Evolutionary conservation across 441 rosid species (phyloP).

Genomic region (Bruguiera hainesii): DNA sequence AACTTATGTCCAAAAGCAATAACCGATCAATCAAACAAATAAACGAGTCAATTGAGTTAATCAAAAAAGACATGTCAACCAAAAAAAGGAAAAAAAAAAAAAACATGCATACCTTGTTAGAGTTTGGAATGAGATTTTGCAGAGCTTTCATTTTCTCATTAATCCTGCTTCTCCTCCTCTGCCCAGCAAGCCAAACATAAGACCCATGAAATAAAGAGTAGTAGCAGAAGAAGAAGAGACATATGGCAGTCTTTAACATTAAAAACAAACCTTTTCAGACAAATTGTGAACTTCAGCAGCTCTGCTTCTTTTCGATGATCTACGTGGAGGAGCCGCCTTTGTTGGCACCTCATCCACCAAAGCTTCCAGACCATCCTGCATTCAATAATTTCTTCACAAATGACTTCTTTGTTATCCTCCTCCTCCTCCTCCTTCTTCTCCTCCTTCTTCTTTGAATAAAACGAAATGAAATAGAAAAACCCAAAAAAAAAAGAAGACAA

Average conservation of each 20-base stretch:
- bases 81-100: neutral
- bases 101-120: constrained; percentile 57
- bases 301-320: constrained; percentile 65
- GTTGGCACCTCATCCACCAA: constrained; percentile 46
- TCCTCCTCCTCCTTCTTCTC: too few species aligned
- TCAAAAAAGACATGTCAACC: neutral
- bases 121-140: constrained; percentile 80
- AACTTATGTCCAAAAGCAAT: neutral
- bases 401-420: too few species aligned
- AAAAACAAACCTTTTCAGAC: constrained; percentile 55
- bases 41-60: too few species aligned
- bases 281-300: constrained; percentile 78
- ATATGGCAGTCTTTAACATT: neutral
- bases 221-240: neutral
- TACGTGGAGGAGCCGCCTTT: constrained; percentile 45
- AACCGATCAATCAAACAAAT: constrained; percentile 1
- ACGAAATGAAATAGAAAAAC: too few species aligned
- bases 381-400: neutral
- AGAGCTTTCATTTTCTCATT: constrained; percentile 93
- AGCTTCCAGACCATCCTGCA: constrained; percentile 64
- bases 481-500: too few species aligned
- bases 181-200: constrained; percentile 1
- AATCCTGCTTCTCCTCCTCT: constrained; percentile 88
- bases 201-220: constrained; percentile 3
- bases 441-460: too few species aligned